Base-by-base conservation (phyloP, 306 rosid genomes). In the Citrullus mucosospermus region DNA sequence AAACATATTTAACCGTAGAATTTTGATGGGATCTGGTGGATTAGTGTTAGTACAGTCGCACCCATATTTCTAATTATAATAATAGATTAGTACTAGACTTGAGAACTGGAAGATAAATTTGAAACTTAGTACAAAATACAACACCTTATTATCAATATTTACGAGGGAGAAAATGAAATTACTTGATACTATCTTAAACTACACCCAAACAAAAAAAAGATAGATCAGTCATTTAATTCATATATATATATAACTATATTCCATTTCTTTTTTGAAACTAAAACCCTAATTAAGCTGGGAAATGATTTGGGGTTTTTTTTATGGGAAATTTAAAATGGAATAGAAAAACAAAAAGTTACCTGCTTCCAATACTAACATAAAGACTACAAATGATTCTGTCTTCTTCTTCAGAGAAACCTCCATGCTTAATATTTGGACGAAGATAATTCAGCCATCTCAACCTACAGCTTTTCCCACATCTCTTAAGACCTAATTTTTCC, bases 391-490 rank as follows among this genome's bases (percentile, higher is more conserved):
- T 89, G 54, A 89, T 83, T 82, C 84, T 81, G 55, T 89, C 92
- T 87, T 89, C 92, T 80, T 89, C 92, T 76, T 89, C 92, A 1
- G 92, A 85, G 85, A 89, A 89, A 14, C 89, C 87, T 7, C 92
- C 92, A 70, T 89, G 92, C 78, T 80, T 89, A 75, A 89, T 83
- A 61, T 89, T 89, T 34, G 92, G 92, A 81, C 92, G 87, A 39
- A 89, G 92, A 63, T 89, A 89, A 77, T 89, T 89, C 7, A 89
- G 77, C 92, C 92, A 89, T 71, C 92, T 70, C 8, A 89, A 86
- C 4, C 92, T 85, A 80, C 92, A 89, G 75, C 92, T 89, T 87
- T 89, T 89, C 30, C 92, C 92, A 53, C 92, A 89, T 80, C 92
- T 69, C 83, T 86, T 89, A 3, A 89, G 87, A 10, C 92, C 92